Conservation (phyloP, 345 rosid genomes). For the Lepidium africanum region DNA sequence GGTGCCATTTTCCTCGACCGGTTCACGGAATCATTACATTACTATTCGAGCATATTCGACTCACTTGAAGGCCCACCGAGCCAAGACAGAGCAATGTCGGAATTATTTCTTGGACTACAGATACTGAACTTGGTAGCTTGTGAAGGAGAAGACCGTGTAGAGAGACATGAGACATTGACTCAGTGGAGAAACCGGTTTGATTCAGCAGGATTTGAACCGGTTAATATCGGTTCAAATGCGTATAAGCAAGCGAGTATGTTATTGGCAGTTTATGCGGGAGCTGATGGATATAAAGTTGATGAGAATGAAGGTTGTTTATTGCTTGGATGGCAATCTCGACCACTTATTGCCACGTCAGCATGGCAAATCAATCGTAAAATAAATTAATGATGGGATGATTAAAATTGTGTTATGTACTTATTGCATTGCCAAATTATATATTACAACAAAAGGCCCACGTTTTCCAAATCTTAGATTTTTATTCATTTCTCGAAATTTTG, state of each 20-base stretch:
- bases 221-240: slow-evolving; percentile 81
- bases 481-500: not conserved
- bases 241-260: slow-evolving; percentile 85
- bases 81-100: slow-evolving; percentile 73
- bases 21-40: slow-evolving; percentile 74
- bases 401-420: not conserved
- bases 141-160: slow-evolving; percentile 71
- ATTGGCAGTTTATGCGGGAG: slow-evolving; percentile 67
- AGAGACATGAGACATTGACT: slow-evolving; percentile 63
- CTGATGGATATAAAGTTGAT: slow-evolving; percentile 84
- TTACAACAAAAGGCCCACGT: slow-evolving; percentile 1
- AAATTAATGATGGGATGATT: not conserved
- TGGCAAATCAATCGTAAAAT: slow-evolving; percentile 45
- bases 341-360: slow-evolving; percentile 87
- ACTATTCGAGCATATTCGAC: slow-evolving; percentile 81
- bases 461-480: not conserved
- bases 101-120: slow-evolving; percentile 67
- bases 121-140: slow-evolving; percentile 83
- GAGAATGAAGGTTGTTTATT: slow-evolving; percentile 72
- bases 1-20: slow-evolving; percentile 62
- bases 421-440: not conserved
- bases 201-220: slow-evolving; percentile 55
- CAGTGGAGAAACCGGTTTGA: slow-evolving; percentile 67
- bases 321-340: slow-evolving; percentile 94
- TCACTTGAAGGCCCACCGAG: slow-evolving; percentile 60